Evolutionary conservation across 306 rosid species (phyloP).

Genomic region (Pyrus communis): DNA sequence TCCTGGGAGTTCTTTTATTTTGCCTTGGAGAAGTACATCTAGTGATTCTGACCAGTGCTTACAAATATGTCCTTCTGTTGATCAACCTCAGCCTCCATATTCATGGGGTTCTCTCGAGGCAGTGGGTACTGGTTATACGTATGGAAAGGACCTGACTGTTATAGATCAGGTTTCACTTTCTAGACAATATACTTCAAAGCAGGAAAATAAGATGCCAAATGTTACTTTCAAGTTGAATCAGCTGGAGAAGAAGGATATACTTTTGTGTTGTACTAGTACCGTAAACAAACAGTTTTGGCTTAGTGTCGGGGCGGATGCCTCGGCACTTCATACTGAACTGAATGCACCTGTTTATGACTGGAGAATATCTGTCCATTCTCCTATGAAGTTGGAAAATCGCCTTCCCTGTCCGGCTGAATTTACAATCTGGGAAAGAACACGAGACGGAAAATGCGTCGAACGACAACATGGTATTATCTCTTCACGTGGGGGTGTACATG

Average conservation of each 20-base stretch:
- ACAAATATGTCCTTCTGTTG: slow-evolving; percentile 62
- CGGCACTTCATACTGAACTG: slow-evolving; percentile 86
- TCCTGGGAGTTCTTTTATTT: slow-evolving; percentile 61
- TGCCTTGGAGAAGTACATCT: slow-evolving; percentile 81
- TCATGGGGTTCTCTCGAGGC: slow-evolving; percentile 61
- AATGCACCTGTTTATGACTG: slow-evolving; percentile 93
- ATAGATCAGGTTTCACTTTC: slow-evolving; percentile 52
- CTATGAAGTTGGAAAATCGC: slow-evolving; percentile 82
- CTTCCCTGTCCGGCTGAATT: slow-evolving; percentile 88
- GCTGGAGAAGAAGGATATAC: slow-evolving; percentile 87
- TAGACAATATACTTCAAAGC: slow-evolving; percentile 35
- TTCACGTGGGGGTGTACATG: slow-evolving; percentile 65
- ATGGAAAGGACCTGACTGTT: slow-evolving; percentile 55
- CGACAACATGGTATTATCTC: slow-evolving; percentile 57
- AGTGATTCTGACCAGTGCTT: slow-evolving; percentile 63
- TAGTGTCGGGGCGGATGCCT: slow-evolving; percentile 82
- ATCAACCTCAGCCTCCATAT: slow-evolving; percentile 44
- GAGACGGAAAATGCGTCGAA: slow-evolving; percentile 59
- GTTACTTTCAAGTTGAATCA: slow-evolving; percentile 64
- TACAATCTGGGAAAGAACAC: slow-evolving; percentile 63
- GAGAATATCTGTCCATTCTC: slow-evolving; percentile 77
- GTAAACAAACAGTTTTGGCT: slow-evolving; percentile 72
- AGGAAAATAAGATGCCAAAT: slow-evolving; percentile 34
- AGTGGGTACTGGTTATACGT: slow-evolving; percentile 70
- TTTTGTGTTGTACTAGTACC: slow-evolving; percentile 57